Evolutionary conservation across 2,329 filamentous ascomycete species (phyloP).

Genomic region (Pseudogymnoascus sp.): DNA sequence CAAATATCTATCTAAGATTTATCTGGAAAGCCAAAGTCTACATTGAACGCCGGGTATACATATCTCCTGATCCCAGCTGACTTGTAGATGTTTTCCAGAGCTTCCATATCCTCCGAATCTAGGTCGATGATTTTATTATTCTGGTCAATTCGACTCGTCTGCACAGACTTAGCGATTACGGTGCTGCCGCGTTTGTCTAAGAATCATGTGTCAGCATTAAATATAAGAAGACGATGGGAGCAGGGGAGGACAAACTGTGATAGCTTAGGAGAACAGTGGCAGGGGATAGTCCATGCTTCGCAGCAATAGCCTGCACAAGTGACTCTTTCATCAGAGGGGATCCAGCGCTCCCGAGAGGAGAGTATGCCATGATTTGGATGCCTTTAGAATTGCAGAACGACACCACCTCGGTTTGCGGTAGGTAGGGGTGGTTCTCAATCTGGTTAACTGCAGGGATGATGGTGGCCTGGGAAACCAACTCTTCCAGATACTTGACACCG

Average conservation of each 20-base stretch:
- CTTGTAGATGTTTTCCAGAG: constrained; percentile 41
- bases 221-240: background rate
- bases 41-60: constrained; percentile 60
- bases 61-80: constrained; percentile 47
- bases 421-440: constrained; percentile 37
- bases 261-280: constrained; percentile 61
- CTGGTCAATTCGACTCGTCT: constrained; percentile 57
- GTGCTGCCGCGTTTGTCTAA: constrained; percentile 45
- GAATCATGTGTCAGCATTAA: constrained; percentile 3
- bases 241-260: constrained; percentile 46
- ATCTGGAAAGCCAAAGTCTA: constrained; percentile 66
- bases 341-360: constrained; percentile 52
- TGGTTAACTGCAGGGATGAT: constrained; percentile 35
- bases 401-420: constrained; percentile 57
- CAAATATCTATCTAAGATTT: constrained; percentile 14
- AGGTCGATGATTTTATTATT: constrained; percentile 61
- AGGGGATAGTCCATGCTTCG: constrained; percentile 54
- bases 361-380: constrained; percentile 64
- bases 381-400: constrained; percentile 59
- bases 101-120: constrained; percentile 53
- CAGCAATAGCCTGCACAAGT: constrained; percentile 41
- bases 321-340: constrained; percentile 53
- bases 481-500: constrained; percentile 33
- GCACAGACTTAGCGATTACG: constrained; percentile 68
- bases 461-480: constrained; percentile 33